Percentiles rank a stretch among this genome's conserved stretches.
phyloP scores from a whole-genome alignment of 257 asterid genomes.

The Salvia hispanica region DNA sequence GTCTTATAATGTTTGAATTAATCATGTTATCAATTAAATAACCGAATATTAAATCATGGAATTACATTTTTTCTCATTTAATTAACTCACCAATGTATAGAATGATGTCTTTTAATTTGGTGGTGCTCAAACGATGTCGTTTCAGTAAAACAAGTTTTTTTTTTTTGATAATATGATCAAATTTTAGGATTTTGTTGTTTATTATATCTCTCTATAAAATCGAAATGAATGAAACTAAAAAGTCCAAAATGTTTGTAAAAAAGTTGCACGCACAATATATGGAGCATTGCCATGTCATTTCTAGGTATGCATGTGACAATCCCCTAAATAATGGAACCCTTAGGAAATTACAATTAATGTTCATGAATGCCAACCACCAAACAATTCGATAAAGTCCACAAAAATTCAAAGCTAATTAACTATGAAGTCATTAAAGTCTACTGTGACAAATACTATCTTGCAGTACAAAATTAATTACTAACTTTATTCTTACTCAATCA shows the following conservation, averaged over 20 bases:
- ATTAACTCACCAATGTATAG: too few species aligned
- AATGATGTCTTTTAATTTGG: too few species aligned
- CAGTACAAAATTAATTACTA: neutral
- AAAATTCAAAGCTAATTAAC: constrained; percentile 1
- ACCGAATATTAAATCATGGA: too few species aligned
- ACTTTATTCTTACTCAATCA: neutral
- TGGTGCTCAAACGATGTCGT: too few species aligned
- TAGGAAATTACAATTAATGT: constrained; percentile 18
- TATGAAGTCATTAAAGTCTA: neutral
- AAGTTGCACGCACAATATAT: neutral
- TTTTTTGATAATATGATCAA: too few species aligned
- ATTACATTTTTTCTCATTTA: too few species aligned
- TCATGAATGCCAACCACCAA: constrained; percentile 26
- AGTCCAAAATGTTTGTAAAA: neutral
- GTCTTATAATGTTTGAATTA: too few species aligned
- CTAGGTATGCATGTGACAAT: neutral
- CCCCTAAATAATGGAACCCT: neutral
- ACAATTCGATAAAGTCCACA: constrained; percentile 16
- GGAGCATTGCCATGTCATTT: neutral
- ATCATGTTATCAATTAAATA: too few species aligned
- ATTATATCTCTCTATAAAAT: neutral
- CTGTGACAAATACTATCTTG: neutral
- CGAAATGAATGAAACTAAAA: neutral
- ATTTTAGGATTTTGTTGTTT: too few species aligned
- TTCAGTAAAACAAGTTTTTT: too few species aligned